Conservation (phyloP, 345 rosid species). For the Rhodomyrtus tomentosa region DNA sequence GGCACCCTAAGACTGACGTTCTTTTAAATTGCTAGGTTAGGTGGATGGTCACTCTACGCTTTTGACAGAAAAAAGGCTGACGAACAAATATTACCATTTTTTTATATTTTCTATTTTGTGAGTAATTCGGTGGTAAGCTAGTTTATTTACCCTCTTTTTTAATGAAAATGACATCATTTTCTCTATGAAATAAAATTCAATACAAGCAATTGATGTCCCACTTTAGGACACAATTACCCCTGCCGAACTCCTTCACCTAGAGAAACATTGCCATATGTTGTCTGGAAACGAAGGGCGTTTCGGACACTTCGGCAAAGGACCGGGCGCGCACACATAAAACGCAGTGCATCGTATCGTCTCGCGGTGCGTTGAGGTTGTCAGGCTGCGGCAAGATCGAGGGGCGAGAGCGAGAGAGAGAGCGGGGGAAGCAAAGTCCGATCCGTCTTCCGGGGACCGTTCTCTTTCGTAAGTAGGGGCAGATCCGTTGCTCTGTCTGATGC, state of each 20-base stretch:
- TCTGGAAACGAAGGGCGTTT: neutral
- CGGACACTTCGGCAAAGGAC: neutral
- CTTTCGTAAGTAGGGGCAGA: neutral
- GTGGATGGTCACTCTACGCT: too few relatives aligned
- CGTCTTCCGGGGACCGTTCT: neutral
- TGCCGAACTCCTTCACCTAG: neutral
- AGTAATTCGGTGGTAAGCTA: neutral
- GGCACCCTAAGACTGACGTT: too few relatives aligned
- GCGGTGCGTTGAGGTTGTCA: neutral
- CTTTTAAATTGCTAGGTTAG: too few relatives aligned
- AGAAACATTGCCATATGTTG: neutral
- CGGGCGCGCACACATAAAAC: rapidly evolving
- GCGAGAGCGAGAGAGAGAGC: neutral
- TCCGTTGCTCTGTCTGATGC: neutral
- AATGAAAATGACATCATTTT: neutral
- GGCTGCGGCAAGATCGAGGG: neutral
- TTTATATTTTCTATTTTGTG: neutral
- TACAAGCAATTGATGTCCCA: neutral
- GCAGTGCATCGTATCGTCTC: neutral
- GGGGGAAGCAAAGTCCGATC: neutral
- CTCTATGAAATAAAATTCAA: neutral
- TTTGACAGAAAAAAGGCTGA: too few relatives aligned
- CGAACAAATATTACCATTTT: neutral
- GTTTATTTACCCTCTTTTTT: rapidly evolving
- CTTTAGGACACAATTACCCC: neutral